These are phyloP conservation scores for Colletotrichum sp. DNA, from an alignment of 2,329 filamentous ascomycete genomes.

Conservation along the genomic window DNA sequence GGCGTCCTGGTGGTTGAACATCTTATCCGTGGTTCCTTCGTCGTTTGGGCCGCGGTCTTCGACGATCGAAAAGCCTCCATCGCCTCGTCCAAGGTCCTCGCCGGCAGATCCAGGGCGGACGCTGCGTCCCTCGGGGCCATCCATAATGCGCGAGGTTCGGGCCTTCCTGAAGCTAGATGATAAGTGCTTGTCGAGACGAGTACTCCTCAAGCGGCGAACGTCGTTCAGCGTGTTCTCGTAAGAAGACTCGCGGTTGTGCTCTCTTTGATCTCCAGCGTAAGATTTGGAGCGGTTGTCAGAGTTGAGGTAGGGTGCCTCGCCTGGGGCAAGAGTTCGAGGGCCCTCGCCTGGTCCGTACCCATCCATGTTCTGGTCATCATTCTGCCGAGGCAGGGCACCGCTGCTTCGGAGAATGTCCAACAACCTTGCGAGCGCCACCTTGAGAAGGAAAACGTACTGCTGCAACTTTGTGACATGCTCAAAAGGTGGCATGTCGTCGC, in stretches of 20 bases:
- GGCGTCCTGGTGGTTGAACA: constrained; percentile 89
- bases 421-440: constrained; percentile 88
- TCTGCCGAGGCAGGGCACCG: constrained; percentile 78
- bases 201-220: constrained; percentile 89
- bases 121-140: constrained; percentile 75
- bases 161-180: constrained; percentile 93
- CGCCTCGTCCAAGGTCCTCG: constrained; percentile 58
- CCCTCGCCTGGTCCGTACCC: constrained; percentile 73
- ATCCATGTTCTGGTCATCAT: constrained; percentile 73
- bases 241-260: constrained; percentile 72
- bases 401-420: constrained; percentile 85
- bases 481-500: constrained; percentile 62
- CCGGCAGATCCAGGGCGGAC: constrained; percentile 76
- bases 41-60: constrained; percentile 74
- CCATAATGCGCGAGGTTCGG: constrained; percentile 89
- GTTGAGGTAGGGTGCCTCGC: constrained; percentile 52
- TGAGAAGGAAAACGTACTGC: constrained; percentile 92
- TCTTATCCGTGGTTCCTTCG: constrained; percentile 76
- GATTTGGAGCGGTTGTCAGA: constrained; percentile 77
- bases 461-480: constrained; percentile 83
- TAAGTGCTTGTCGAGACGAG: constrained; percentile 90
- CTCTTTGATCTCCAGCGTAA: constrained; percentile 66
- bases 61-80: constrained; percentile 74
- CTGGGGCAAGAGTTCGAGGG: constrained; percentile 8
- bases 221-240: constrained; percentile 97